These are phyloP conservation scores for Penicillium italicum DNA, from an alignment of 2,329 filamentous ascomycete genomes.

Conservation along the genomic window DNA sequence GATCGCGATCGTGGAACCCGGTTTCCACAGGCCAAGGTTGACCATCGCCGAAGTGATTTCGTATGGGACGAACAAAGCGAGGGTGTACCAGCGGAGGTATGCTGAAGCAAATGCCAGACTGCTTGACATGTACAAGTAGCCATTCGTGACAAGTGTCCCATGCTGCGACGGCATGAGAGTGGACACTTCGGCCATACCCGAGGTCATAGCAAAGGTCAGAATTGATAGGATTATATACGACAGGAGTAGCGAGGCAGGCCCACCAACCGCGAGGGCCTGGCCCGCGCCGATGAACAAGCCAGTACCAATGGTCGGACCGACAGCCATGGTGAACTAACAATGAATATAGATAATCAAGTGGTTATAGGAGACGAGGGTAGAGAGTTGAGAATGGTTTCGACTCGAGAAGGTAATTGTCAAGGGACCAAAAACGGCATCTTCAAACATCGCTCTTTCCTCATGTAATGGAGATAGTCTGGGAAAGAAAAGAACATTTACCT, in stretches of 20 bases:
- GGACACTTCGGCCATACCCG: conserved; percentile 39
- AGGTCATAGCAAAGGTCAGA: conserved; percentile 49
- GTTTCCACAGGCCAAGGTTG: conserved; percentile 59
- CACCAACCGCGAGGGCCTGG: conserved; percentile 50
- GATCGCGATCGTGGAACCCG: conserved; percentile 36
- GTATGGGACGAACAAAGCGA: conserved; percentile 48
- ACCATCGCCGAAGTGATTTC: conserved; percentile 65
- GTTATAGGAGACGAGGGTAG: not conserved
- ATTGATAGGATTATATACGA: conserved; percentile 50
- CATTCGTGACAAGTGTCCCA: conserved; percentile 41
- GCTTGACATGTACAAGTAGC: conserved; percentile 39
- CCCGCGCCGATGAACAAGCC: conserved; percentile 55
- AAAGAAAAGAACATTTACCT: not conserved
- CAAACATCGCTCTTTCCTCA: conserved; percentile 14
- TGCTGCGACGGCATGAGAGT: conserved; percentile 37
- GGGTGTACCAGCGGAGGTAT: conserved; percentile 46
- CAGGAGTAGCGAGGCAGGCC: conserved; percentile 51
- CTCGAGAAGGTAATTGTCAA: not conserved
- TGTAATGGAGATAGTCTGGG: not conserved
- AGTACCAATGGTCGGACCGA: conserved; percentile 56
- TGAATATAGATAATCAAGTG: conserved; percentile 18
- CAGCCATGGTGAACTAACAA: conserved; percentile 44
- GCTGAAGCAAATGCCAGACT: conserved; percentile 40
- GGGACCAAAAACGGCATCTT: not conserved
- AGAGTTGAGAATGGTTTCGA: not conserved